phyloP scores from a whole-genome alignment of 108 stramenopile genomes.

The Discostella pseudostelligera region DNA sequence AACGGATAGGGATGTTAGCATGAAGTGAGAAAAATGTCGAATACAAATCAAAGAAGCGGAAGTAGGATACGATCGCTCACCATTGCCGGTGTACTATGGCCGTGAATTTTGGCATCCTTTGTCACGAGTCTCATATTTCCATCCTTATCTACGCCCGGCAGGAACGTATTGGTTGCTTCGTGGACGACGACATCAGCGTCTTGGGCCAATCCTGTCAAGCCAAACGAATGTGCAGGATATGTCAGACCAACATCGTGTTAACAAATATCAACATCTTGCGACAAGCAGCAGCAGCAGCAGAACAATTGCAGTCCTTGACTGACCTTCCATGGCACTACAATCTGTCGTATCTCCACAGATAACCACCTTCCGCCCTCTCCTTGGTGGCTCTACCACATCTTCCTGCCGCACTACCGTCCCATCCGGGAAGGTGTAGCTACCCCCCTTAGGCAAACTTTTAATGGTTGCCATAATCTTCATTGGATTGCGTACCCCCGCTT shows the following conservation, averaged over 20 bases:
- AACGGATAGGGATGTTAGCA: background rate
- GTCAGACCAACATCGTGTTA: too few species aligned
- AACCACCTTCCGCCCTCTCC: conserved; percentile 88
- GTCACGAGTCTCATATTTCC: conserved; percentile 54
- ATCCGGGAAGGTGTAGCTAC: conserved; percentile 88
- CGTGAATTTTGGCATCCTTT: conserved; percentile 74
- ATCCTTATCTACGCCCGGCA: conserved; percentile 71
- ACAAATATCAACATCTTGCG: too few species aligned
- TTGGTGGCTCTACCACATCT: conserved; percentile 80
- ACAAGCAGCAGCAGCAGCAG: too few species aligned
- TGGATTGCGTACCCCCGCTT: conserved; percentile 71
- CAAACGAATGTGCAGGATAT: background rate
- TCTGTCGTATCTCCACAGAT: conserved; percentile 93
- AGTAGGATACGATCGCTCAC: conserved; percentile 9
- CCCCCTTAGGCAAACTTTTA: conserved; percentile 74
- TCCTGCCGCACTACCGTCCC: conserved; percentile 78
- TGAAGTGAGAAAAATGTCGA: background rate
- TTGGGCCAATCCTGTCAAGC: conserved; percentile 49
- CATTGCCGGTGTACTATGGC: conserved; percentile 84
- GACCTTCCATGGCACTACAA: conserved; percentile 55
- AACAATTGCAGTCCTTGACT: background rate
- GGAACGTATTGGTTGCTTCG: conserved; percentile 87
- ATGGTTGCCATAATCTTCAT: conserved; percentile 85
- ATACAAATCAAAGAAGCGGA: background rate
- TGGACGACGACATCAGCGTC: conserved; percentile 86